Percentiles rank a stretch among this genome's conserved stretches.
phyloP scores from a whole-genome alignment of 2,329 filamentous ascomycete species.

The Scytalidium sp. region DNA sequence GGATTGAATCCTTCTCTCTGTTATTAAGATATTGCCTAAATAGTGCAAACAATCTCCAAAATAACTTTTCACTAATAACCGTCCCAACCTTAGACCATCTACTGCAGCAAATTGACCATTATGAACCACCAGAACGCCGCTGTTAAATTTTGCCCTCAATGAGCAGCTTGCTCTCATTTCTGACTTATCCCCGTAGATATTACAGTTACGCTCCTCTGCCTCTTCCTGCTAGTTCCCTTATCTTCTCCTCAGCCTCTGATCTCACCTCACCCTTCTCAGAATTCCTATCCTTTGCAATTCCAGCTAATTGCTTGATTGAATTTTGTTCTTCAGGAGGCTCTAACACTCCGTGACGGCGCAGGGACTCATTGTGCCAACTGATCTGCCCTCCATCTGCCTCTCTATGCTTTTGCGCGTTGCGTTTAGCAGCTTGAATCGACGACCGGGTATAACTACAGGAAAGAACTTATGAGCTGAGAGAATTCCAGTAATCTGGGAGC shows the following conservation, averaged over 20 bases:
- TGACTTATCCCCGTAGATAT: too few species aligned
- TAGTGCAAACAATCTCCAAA: neutral
- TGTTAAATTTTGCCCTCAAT: too few species aligned
- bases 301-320: conserved; percentile 27
- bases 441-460: conserved; percentile 60
- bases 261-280: conserved; percentile 10
- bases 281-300: conserved; percentile 7
- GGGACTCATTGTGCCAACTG: conserved; percentile 50
- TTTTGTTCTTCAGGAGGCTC: conserved; percentile 34
- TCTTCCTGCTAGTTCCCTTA: conserved; percentile 14
- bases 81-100: too few species aligned
- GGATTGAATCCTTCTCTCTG: neutral
- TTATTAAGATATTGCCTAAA: neutral
- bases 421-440: conserved; percentile 63
- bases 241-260: conserved; percentile 17
- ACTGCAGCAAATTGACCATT: too few species aligned
- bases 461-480: conserved; percentile 29
- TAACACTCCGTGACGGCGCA: conserved; percentile 48
- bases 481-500: conserved; percentile 15
- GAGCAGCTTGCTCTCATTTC: too few species aligned
- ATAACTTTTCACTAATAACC: neutral
- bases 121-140: too few species aligned
- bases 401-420: conserved; percentile 58
- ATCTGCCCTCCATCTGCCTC: conserved; percentile 55
- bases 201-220: conserved; percentile 5